Conservation (phyloP, 257 asterid genomes). For the Phtheirospermum japonicum region DNA sequence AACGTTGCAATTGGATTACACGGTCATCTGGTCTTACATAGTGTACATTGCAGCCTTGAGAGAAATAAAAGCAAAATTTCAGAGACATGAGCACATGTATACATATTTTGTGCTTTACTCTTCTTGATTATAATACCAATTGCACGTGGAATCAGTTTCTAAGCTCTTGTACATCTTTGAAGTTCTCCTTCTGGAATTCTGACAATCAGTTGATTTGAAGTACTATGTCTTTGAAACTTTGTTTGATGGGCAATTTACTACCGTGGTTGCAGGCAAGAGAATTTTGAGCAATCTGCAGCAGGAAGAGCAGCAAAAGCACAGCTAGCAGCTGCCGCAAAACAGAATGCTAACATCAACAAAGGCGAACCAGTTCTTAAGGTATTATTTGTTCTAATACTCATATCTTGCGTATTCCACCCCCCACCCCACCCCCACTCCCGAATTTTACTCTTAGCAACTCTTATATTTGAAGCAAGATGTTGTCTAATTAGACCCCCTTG, state of each 20-base stretch:
- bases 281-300: slow-evolving; percentile 79
- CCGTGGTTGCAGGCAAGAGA: slow-evolving; percentile 63
- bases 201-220: not conserved
- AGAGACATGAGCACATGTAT: no score
- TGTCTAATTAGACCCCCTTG: no score
- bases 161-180: slow-evolving; percentile 6
- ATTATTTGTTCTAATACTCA: not conserved
- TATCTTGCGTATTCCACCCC: no score
- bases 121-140: slow-evolving; percentile 7
- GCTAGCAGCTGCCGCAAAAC: slow-evolving; percentile 73
- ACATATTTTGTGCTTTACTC: not conserved
- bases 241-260: slow-evolving; percentile 9
- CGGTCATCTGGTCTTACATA: slow-evolving; percentile 6
- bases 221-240: not conserved
- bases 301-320: slow-evolving; percentile 94
- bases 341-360: slow-evolving; percentile 57
- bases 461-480: no score
- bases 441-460: no score
- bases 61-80: not conserved
- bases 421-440: no score
- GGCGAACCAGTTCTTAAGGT: slow-evolving; percentile 94
- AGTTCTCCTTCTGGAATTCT: not conserved
- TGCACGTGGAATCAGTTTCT: not conserved
- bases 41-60: slow-evolving; percentile 10
- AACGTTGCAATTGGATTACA: not conserved